Base-by-base conservation (phyloP, 129 eudicot species). In the Flaveria robusta region DNA sequence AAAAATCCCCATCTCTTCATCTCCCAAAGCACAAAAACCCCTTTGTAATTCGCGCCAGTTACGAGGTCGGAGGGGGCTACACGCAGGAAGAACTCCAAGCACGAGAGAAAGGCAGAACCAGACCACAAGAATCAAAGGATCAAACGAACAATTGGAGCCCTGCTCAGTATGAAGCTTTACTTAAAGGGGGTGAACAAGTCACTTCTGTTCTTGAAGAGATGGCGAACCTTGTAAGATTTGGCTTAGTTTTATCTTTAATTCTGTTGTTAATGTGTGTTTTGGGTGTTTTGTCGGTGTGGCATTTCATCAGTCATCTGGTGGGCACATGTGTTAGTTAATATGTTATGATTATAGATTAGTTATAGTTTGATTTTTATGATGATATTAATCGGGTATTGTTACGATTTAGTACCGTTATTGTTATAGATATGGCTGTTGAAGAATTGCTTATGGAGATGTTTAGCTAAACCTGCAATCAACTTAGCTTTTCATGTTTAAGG, bases 151-250 rank as follows among this genome's bases (percentile, higher is more conserved):
- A 37, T 26, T 82, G 83, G 86, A 86, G 78, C 27, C 51, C 82
- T 77, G 78, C 83, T 42, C 85, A 94, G 31, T 91, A 86, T 70
- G 86, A 94, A 67, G 97, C 88, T 71, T 72, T 94, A 3, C 90
- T 94, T 29, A 91, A 77, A 79, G 98, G 98, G n/a, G 98, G 98
- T 9, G 96, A 94, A 52, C 97, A 91, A 78, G 98, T 94, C 78
- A 86, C 91, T 31, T 94, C 98, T 72, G 97, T 94, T 84, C 96
- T 94, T 37, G 83, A 94, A 85, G 98, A 94, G 69, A 91, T 94
- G 93, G 89, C 81, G 46, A 91, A 88, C 52, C 91, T 94, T 81
- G 98, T 93, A 87, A 90, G 86, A 80, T 34, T 42, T 59, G 41
- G 8, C 45, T 60, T 14, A 19, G 11, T 74, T 42, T 65, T 22